These are phyloP conservation scores for Daedaleopsis nitida DNA, from an alignment of 768 basidiomycete genomes.

Conservation along the genomic window DNA sequence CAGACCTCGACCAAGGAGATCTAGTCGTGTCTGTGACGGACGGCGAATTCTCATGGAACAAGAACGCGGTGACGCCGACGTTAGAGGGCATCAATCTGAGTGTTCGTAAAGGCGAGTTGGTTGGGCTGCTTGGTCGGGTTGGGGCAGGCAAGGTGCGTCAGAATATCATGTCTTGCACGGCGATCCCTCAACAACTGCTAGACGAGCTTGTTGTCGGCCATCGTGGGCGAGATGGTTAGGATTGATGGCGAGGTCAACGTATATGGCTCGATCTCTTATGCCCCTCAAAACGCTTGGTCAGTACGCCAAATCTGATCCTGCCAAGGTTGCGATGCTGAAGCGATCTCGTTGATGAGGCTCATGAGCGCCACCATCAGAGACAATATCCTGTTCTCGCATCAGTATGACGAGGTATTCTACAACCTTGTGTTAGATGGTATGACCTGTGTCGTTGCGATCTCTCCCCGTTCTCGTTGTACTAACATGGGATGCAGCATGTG, in stretches of 20 bases:
- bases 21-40: constrained; percentile 70
- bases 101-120: constrained; percentile 80
- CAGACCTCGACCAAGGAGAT: constrained; percentile 55
- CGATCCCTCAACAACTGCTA: constrained; percentile 25
- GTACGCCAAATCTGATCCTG: constrained; percentile 30
- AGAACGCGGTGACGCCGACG: constrained; percentile 54
- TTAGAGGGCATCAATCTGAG: constrained; percentile 78
- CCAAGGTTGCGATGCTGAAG: not conserved
- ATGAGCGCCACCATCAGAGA: constrained; percentile 84
- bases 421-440: constrained; percentile 78
- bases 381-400: constrained; percentile 91
- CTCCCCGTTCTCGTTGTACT: not conserved
- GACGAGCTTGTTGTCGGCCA: constrained; percentile 76
- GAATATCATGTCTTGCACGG: constrained; percentile 1
- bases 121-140: constrained; percentile 86
- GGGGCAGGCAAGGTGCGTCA: constrained; percentile 81
- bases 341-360: constrained; percentile 51
- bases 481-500: constrained; percentile 47
- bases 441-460: not conserved
- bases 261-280: constrained; percentile 76
- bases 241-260: constrained; percentile 72
- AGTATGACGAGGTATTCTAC: constrained; percentile 85
- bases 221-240: constrained; percentile 86
- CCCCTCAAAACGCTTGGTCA: constrained; percentile 82
- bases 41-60: constrained; percentile 84